Conservation (phyloP, 257 asterid genomes). For the Scutellaria minor region DNA sequence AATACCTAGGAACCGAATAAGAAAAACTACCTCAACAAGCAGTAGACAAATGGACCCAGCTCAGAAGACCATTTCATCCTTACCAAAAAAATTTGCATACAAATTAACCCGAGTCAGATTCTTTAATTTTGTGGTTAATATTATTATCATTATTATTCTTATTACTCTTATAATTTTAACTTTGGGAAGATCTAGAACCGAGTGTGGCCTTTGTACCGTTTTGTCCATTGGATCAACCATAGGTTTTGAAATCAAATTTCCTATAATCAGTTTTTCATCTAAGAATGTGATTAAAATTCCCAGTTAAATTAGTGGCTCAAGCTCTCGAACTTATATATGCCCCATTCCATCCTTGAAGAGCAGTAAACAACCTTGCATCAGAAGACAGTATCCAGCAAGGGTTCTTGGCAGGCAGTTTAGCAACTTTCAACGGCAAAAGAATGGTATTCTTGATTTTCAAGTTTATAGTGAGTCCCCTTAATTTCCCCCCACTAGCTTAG, state of each 20-base stretch:
- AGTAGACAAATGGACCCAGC: too few species aligned
- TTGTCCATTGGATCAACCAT: not conserved
- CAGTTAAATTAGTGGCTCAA: conserved; percentile 26
- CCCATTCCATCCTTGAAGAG: too few species aligned
- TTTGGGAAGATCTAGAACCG: too few species aligned
- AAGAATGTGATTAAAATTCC: conserved; percentile 3
- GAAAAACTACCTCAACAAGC: not conserved
- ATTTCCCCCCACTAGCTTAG: conserved; percentile 15
- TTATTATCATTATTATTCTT: too few species aligned
- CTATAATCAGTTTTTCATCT: conserved; percentile 2
- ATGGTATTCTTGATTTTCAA: conserved; percentile 25
- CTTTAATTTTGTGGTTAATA: too few species aligned
- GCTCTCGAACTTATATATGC: not conserved
- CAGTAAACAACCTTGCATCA: conserved; percentile 3
- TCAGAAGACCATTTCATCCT: too few species aligned
- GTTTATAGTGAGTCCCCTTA: conserved; percentile 24
- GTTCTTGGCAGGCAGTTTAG: conserved; percentile 21
- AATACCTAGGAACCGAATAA: not conserved
- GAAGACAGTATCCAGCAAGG: conserved; percentile 33
- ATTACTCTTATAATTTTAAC: too few species aligned
- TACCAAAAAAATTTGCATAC: too few species aligned
- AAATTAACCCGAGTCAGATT: too few species aligned
- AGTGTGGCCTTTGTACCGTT: not conserved
- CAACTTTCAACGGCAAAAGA: conserved; percentile 26
- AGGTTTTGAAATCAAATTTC: not conserved